These are phyloP conservation scores for Massariosphaeria phaeospora DNA, from an alignment of 495 filamentous ascomycete species.

Conservation along the genomic window DNA sequence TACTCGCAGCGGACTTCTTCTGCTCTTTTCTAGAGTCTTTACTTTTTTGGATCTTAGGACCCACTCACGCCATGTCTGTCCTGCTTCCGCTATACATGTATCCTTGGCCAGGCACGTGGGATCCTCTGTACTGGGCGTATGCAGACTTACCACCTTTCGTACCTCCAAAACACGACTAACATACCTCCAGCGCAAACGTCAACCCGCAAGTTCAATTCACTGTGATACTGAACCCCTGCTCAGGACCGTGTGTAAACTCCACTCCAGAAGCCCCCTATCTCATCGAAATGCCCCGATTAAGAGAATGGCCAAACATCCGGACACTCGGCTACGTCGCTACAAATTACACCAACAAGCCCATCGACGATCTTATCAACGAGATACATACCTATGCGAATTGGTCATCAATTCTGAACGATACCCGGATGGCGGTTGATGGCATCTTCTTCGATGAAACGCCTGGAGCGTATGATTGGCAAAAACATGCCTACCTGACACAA, in stretches of 20 bases:
- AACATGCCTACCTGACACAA: conserved; percentile 36
- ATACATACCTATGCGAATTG: conserved; percentile 24
- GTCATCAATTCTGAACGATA: conserved; percentile 1
- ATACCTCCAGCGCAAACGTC: not conserved
- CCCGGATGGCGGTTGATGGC: conserved; percentile 11
- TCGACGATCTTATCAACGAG: conserved; percentile 19
- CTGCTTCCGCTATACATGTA: conserved; percentile 31
- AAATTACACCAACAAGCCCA: conserved; percentile 22
- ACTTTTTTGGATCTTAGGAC: not conserved
- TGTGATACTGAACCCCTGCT: conserved; percentile 28
- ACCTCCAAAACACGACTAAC: not conserved
- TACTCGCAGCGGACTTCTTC: not conserved
- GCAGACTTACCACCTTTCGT: not conserved
- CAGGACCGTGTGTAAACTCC: conserved; percentile 15
- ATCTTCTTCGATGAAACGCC: conserved; percentile 34
- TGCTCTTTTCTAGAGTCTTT: not conserved
- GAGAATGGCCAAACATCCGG: conserved; percentile 20
- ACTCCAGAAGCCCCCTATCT: conserved; percentile 21
- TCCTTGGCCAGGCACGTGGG: conserved; percentile 26
- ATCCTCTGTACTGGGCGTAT: conserved; percentile 30
- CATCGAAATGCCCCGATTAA: conserved; percentile 25
- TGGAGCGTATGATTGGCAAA: conserved; percentile 28
- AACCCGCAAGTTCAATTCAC: conserved; percentile 21
- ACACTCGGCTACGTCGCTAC: conserved; percentile 30
- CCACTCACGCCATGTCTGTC: conserved; percentile 7